Conservation (phyloP, 495 filamentous ascomycete genomes). For the Lepidopterella palustris region DNA sequence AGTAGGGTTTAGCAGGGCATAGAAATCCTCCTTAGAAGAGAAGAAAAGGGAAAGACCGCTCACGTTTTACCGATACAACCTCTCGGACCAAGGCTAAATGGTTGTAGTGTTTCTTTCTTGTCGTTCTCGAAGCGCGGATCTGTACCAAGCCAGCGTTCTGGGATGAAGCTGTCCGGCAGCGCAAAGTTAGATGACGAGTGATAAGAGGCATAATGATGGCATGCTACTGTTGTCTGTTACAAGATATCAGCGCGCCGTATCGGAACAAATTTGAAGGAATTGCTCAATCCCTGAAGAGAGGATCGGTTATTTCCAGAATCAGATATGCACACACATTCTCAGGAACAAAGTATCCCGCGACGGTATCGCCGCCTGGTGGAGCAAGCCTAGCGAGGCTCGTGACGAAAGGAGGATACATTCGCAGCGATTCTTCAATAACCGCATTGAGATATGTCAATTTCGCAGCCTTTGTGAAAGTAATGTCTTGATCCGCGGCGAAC, state of each 20-base stretch:
- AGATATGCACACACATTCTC: neutral
- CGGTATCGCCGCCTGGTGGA: neutral
- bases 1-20: constrained; percentile 12
- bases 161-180: constrained; percentile 24
- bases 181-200: constrained; percentile 16
- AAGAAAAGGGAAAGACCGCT: constrained; percentile 9
- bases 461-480: neutral
- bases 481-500: constrained; percentile 3
- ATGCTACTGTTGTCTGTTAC: neutral
- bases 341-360: neutral
- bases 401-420: constrained; percentile 17
- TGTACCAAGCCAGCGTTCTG: constrained; percentile 29
- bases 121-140: constrained; percentile 18
- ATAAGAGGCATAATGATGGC: neutral
- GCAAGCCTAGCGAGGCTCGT: neutral
- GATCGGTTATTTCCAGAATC: too few species aligned
- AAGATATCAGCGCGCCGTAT: too few species aligned
- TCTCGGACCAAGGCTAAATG: constrained; percentile 25
- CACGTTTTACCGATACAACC: constrained; percentile 24
- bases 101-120: constrained; percentile 14
- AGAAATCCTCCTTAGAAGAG: constrained; percentile 20
- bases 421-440: constrained; percentile 15
- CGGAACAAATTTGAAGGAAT: too few species aligned
- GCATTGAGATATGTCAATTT: constrained; percentile 23
- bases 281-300: too few species aligned